Base-by-base conservation (phyloP, 805 yeast genomes). In the Phaffomyces antillensis region DNA sequence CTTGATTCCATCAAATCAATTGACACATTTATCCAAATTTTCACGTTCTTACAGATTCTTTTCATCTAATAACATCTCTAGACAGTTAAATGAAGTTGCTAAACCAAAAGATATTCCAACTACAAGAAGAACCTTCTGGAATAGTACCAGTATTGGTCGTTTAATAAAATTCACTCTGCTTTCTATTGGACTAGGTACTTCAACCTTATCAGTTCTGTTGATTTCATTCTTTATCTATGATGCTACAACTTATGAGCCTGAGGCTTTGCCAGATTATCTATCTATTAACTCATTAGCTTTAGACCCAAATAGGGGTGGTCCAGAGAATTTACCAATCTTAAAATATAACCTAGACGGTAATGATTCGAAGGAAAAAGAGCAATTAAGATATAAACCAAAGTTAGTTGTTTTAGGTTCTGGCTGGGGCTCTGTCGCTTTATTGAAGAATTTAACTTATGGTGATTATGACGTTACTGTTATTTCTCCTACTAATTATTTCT, bases 331-430 rank as follows among this genome's bases (percentile, higher is more conserved):
- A 47, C 87, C 86, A 1, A 75, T 82, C 26, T 66, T 79, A 49
- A 71, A 70, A 34, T 68, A 73, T 32, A 75, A 73, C 47, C 62
- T 82, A 44, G 88, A 81, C 54, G 75, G 77, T 35, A 73, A 68
- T 48, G 87, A 82, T 55, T 61, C 66, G 25, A 70, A 65, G 18
- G 70, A 62, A n/a, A 75, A 73, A 51, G 72, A 71, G 45, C 52
- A 61, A n/a, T 47, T 66, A 10, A 66, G 70, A 47, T 71, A 65
- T 48, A 77, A 72, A 58, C 83, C 83, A 32, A 72, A 72, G 48
- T 63, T 81, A 42, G 85, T 81, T 4, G 68, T 81, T 31, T 65
- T 81, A 32, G 87, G 87, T 16, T 73, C 81, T 34, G 87, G 87
- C 39, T 81, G 87, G 87, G 87, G 84, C 3, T 73, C 84, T 9